These are phyloP conservation scores for Fusarium virguliforme DNA, from an alignment of 2,329 filamentous ascomycete species.

Conservation along the genomic window DNA sequence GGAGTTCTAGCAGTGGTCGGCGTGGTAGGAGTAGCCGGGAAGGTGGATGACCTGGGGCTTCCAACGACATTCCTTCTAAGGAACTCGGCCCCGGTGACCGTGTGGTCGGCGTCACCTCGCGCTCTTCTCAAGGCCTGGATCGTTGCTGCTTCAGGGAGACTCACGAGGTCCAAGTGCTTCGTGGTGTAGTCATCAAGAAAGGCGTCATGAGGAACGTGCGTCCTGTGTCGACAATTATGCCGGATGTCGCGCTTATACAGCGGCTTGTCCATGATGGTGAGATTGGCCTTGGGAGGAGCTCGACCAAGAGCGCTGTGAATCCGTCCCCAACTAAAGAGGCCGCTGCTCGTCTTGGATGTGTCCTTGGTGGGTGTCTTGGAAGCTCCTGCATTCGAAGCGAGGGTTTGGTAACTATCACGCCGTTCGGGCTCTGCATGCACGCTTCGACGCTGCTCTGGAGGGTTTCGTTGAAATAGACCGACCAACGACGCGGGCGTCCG, in stretches of 20 bases:
- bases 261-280: constrained; percentile 49
- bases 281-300: constrained; percentile 42
- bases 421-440: constrained; percentile 45
- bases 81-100: constrained; percentile 52
- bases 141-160: constrained; percentile 57
- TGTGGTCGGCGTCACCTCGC: constrained; percentile 59
- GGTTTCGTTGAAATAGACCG: constrained; percentile 46
- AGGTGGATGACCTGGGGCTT: constrained; percentile 49
- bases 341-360: background rate
- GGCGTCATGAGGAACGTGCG: constrained; percentile 46
- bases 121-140: constrained; percentile 54
- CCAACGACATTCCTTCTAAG: background rate
- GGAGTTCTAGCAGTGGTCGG: too few relatives aligned
- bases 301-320: constrained; percentile 47
- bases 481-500: constrained; percentile 50
- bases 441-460: constrained; percentile 13
- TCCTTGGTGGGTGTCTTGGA: background rate
- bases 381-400: constrained; percentile 49
- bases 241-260: constrained; percentile 41
- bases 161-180: constrained; percentile 56
- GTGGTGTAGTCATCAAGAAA: constrained; percentile 50
- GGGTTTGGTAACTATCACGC: constrained; percentile 53
- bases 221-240: constrained; percentile 20
- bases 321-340: constrained; percentile 50
- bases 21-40: constrained; percentile 48